phyloP scores from a whole-genome alignment of 805 yeast genomes.

The Saccharomycopsis sp. region DNA sequence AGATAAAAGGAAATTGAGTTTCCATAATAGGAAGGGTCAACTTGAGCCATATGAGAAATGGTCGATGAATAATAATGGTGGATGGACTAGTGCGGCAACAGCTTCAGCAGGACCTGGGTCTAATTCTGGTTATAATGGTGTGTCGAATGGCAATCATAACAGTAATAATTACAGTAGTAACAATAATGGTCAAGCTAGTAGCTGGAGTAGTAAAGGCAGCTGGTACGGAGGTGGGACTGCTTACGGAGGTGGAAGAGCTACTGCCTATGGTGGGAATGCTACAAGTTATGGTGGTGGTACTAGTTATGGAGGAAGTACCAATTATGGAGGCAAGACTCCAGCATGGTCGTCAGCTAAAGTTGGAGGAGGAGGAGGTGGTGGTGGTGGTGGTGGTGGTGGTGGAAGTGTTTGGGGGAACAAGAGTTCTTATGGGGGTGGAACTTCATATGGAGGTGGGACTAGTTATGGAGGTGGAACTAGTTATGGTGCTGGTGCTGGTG shows the following conservation, averaged over 20 bases:
- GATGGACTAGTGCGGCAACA: slow-evolving; percentile 28
- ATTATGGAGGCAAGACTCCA: slow-evolving; percentile 33
- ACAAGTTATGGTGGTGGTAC: slow-evolving; percentile 25
- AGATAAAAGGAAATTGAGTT: slow-evolving; percentile 70
- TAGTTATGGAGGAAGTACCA: slow-evolving; percentile 23
- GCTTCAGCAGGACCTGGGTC: slow-evolving; percentile 25
- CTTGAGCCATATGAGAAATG: slow-evolving; percentile 71
- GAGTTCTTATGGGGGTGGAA: slow-evolving; percentile 26
- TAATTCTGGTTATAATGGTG: slow-evolving; percentile 21
- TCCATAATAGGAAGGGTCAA: slow-evolving; percentile 59
- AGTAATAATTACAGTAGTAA: slow-evolving; percentile 28
- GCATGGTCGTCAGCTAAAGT: slow-evolving; percentile 28
- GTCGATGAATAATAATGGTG: slow-evolving; percentile 27
- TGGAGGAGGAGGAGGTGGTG: slow-evolving; percentile 27
- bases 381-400: slow-evolving; percentile 44
- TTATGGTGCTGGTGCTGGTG: slow-evolving; percentile 27
- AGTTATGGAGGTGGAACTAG: slow-evolving; percentile 22
- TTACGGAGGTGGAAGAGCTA: slow-evolving; percentile 21
- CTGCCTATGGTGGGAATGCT: slow-evolving; percentile 20
- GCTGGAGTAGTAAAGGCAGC: slow-evolving; percentile 36
- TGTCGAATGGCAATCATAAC: slow-evolving; percentile 27
- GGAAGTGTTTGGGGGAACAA: slow-evolving; percentile 37
- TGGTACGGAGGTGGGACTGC: slow-evolving; percentile 27
- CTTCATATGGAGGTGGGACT: slow-evolving; percentile 24
- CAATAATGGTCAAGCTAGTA: slow-evolving; percentile 30